Percentiles rank a stretch among this genome's conserved stretches.
Conservation (phyloP, 164 flowering plant genomes). For the Kalanchoe fedtschenkoi region DNA sequence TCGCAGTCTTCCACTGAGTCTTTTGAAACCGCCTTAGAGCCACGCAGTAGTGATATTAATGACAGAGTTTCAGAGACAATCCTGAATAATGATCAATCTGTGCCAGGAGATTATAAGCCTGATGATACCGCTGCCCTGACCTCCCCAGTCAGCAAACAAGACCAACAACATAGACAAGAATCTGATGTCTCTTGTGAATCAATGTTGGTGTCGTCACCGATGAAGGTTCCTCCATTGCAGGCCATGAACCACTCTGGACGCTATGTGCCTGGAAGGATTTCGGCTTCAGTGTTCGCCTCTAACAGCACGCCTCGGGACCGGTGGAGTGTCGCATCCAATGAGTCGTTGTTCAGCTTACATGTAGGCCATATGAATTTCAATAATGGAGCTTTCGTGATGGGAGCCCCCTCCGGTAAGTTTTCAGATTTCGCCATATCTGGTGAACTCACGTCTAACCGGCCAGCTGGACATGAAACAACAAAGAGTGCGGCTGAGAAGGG, state of each 20-base stretch:
- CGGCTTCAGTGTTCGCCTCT: neutral
- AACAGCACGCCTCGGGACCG: conserved; percentile 1
- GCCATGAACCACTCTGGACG: neutral
- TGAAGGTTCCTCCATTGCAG: neutral
- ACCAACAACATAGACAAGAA: neutral
- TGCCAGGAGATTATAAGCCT: too few relatives aligned
- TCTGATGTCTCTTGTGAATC: neutral
- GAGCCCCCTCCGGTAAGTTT: neutral
- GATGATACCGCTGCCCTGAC: neutral
- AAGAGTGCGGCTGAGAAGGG: neutral
- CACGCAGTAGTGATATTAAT: neutral
- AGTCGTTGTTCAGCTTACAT: conserved; percentile 7
- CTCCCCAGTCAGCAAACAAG: neutral
- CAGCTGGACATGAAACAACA: neutral
- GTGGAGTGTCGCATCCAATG: conserved; percentile 1
- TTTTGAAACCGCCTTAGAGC: neutral
- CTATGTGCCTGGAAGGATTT: conserved; percentile 4
- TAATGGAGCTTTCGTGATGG: neutral
- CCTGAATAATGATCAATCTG: neutral
- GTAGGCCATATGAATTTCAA: neutral
- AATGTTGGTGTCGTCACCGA: neutral
- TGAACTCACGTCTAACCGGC: neutral
- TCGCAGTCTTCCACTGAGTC: neutral
- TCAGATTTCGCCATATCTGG: neutral
- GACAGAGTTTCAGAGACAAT: neutral